Conservation (phyloP, 169 alveolate genomes). For the Plasmodium malariae region DNA sequence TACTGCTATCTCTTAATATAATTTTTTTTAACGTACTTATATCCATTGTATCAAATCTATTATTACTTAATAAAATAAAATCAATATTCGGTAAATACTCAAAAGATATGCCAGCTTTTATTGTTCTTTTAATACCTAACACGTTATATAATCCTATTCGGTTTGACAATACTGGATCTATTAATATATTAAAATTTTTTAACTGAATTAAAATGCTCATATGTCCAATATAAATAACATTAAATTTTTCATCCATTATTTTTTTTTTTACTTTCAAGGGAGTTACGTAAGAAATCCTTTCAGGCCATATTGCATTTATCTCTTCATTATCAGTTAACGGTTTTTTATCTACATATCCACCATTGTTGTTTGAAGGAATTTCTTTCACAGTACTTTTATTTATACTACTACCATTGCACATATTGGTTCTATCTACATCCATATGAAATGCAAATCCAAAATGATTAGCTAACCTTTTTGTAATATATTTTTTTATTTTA, state of each 20-base stretch:
- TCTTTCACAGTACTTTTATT: too few species aligned
- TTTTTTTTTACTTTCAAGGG: conserved; percentile 61
- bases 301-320: conserved; percentile 69
- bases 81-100: conserved; percentile 72
- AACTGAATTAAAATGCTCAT: conserved; percentile 69
- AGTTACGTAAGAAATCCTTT: conserved; percentile 42
- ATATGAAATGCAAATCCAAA: neutral
- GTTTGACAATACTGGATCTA: conserved; percentile 72
- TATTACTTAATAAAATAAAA: conserved; percentile 71
- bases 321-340: neutral
- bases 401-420: neutral
- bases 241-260: conserved; percentile 30
- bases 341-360: neutral
- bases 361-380: neutral
- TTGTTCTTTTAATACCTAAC: conserved; percentile 53
- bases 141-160: conserved; percentile 50
- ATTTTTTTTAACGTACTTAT: conserved; percentile 38
- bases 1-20: conserved; percentile 70
- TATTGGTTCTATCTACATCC: neutral
- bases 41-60: conserved; percentile 76
- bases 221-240: conserved; percentile 74
- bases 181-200: conserved; percentile 53
- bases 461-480: conserved; percentile 2
- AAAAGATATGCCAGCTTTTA: conserved; percentile 66
- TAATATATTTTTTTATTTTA: conserved; percentile 9